Evolutionary conservation across 2,329 filamentous ascomycete genomes (phyloP), one percentile per base, ranked within the genome.

Genomic region (Furcasterigmium furcatum): DNA sequence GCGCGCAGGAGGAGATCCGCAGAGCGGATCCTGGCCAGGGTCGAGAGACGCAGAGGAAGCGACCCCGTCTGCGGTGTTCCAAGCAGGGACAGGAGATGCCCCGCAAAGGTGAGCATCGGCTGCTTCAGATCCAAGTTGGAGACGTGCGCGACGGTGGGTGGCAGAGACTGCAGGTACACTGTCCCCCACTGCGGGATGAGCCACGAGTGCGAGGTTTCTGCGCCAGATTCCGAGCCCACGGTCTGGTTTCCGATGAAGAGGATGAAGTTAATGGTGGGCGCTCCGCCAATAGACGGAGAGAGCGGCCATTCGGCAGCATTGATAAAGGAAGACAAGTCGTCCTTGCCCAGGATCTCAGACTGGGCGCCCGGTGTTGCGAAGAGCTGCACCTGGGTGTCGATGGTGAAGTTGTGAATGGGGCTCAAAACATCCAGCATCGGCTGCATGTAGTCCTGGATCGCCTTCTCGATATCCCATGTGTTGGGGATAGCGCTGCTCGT

Each of bases 291-390:
- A 46, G 90, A 96, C 1, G 92, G 92, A 51, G 88, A 95, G 3
- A 99, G 70, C 1, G 94, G 94, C 94, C 94, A 99, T 68, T 99
- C 94, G 3, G 94, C 94, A 3, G 92, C 91, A 59, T 99, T 99
- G 66, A 99, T 91, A 60, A 99, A 99, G 2, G 88, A 91, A 30
- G 89, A 90, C 2, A 99, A 76, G 57, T 96, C 91, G 55, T 95
- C 87, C 61, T 90, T 91, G 57, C 80, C 84, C 29, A 99, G 71
- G 0, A 86, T 76, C 20, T 84, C 70, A 14, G 76, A 74, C 56
- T 80, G 76, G 2, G 81, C 78, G n/a, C 82, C 79, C 0, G 82
- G 79, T 2, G 73, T 70, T n/a, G 94, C 92, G 61, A 96, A 96
- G 0, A 97, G 78, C 67, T 99, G 94, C 3, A 99, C 88, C 67